A percentile compares a stretch with the other conserved stretches of the same genome.
These are phyloP conservation scores for Talaromyces sp. DNA, from an alignment of 2,329 filamentous ascomycete species.

Conservation along the genomic window DNA sequence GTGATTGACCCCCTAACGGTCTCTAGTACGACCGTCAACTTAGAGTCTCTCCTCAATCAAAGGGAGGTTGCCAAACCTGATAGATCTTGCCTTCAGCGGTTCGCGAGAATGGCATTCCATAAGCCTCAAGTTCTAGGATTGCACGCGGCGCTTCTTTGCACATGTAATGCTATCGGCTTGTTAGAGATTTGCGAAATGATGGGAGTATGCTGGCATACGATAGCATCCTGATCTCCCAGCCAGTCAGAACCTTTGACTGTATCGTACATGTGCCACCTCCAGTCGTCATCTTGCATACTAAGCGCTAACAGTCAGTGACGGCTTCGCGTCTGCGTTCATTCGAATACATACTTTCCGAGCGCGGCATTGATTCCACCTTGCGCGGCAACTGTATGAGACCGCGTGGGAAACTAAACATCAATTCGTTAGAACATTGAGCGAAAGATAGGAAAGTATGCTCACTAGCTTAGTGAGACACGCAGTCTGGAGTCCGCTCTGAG, in stretches of 20 bases:
- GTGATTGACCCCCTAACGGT: slow-evolving; percentile 95
- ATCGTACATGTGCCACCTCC: slow-evolving; percentile 99
- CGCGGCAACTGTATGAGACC: slow-evolving; percentile 63
- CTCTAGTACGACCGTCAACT: slow-evolving; percentile 41
- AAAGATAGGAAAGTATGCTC: no score
- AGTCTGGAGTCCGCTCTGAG: slow-evolving; percentile 62
- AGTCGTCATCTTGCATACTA: slow-evolving; percentile 98
- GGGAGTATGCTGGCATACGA: slow-evolving; percentile 35
- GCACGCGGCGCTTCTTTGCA: slow-evolving; percentile 87
- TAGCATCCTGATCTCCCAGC: slow-evolving; percentile 95
- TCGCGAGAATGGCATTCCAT: slow-evolving; percentile 87
- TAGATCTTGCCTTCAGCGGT: slow-evolving; percentile 97
- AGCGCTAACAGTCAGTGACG: background rate
- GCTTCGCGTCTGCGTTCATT: background rate
- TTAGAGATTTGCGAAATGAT: background rate
- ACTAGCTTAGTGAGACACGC: slow-evolving; percentile 60
- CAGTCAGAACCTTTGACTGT: slow-evolving; percentile 97
- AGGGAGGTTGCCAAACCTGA: slow-evolving; percentile 51
- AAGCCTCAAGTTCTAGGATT: slow-evolving; percentile 93
- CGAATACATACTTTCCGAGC: slow-evolving; percentile 40
- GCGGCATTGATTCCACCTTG: slow-evolving; percentile 60
- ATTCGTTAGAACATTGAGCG: background rate
- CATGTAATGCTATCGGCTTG: slow-evolving; percentile 70
- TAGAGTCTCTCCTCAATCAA: background rate
- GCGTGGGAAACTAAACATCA: slow-evolving; percentile 50